These are phyloP conservation scores for Fusarium sp. DNA, from an alignment of 2,329 filamentous ascomycete species.

Conservation along the genomic window DNA sequence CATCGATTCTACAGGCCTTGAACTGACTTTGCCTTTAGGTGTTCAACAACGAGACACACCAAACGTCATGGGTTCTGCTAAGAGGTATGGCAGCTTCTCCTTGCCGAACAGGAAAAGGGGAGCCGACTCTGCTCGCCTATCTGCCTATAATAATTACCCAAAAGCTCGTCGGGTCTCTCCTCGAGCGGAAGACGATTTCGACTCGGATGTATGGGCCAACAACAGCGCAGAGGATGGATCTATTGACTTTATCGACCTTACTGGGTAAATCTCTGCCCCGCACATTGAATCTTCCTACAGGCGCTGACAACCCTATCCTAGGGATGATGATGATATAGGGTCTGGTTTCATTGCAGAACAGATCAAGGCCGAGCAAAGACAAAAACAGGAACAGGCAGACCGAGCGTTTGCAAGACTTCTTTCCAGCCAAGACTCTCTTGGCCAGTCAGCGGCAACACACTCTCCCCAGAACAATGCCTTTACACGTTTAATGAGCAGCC, in stretches of 20 bases:
- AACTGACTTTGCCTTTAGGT: slow-evolving; percentile 34
- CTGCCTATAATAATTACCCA: slow-evolving; percentile 19
- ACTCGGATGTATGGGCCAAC: slow-evolving; percentile 7
- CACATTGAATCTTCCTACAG: not conserved
- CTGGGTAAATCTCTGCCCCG: slow-evolving; percentile 50
- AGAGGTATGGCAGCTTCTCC: slow-evolving; percentile 23
- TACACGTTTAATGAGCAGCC: slow-evolving; percentile 48
- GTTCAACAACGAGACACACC: slow-evolving; percentile 4
- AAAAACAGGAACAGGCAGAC: slow-evolving; percentile 48
- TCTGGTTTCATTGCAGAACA: slow-evolving; percentile 51
- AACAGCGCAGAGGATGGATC: slow-evolving; percentile 36
- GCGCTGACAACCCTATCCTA: slow-evolving; percentile 30
- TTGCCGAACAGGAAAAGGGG: slow-evolving; percentile 51
- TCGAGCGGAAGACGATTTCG: slow-evolving; percentile 12
- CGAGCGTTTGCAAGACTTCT: slow-evolving; percentile 48
- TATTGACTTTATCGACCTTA: slow-evolving; percentile 57
- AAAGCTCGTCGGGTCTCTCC: slow-evolving; percentile 55
- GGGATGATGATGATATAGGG: slow-evolving; percentile 51
- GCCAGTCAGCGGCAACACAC: slow-evolving; percentile 1
- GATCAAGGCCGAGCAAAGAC: slow-evolving; percentile 52
- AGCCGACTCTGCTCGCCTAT: slow-evolving; percentile 36
- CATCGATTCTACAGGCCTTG: not conserved
- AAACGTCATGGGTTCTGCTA: slow-evolving; percentile 41
- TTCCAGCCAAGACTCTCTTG: slow-evolving; percentile 40
- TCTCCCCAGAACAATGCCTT: slow-evolving; percentile 44